phyloP scores from a whole-genome alignment of 2,329 filamentous ascomycete genomes.

The Beauveria asiatica region DNA sequence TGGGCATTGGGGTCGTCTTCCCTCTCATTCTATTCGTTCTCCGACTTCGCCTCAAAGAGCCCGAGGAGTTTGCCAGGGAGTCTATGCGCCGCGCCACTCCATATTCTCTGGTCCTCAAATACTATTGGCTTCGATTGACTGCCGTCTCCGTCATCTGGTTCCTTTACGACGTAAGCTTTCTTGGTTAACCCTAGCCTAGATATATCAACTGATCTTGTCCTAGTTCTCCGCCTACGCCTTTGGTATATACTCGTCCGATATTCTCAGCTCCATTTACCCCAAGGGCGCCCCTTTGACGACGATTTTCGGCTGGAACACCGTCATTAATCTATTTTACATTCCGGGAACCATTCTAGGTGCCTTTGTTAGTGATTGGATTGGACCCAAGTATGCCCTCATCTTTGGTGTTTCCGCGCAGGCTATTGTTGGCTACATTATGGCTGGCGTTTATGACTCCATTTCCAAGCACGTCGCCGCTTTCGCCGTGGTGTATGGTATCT shows the following conservation, averaged over 20 bases:
- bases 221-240: constrained; percentile 77
- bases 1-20: constrained; percentile 73
- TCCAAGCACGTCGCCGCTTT: constrained; percentile 38
- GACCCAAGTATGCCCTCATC: constrained; percentile 66
- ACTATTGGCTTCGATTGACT: constrained; percentile 65
- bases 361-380: constrained; percentile 68
- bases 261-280: constrained; percentile 58
- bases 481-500: constrained; percentile 30
- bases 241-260: constrained; percentile 72
- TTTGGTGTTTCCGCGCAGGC: constrained; percentile 65
- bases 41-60: constrained; percentile 66
- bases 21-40: constrained; percentile 63
- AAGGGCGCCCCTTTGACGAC: constrained; percentile 57
- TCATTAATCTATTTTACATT: constrained; percentile 84
- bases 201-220: background rate
- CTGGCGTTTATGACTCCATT: constrained; percentile 66
- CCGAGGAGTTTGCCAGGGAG: constrained; percentile 65
- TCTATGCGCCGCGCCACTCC: constrained; percentile 56
- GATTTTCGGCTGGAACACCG: constrained; percentile 78
- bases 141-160: constrained; percentile 75
- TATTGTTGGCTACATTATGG: constrained; percentile 81
- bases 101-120: constrained; percentile 48
- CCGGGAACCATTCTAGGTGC: constrained; percentile 74
- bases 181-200: background rate
- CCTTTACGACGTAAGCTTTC: constrained; percentile 56